A percentile compares a stretch with the other conserved stretches of the same genome.
Evolutionary conservation across 345 rosid genomes (phyloP).

Genomic region (Fremontodendron californicum): DNA sequence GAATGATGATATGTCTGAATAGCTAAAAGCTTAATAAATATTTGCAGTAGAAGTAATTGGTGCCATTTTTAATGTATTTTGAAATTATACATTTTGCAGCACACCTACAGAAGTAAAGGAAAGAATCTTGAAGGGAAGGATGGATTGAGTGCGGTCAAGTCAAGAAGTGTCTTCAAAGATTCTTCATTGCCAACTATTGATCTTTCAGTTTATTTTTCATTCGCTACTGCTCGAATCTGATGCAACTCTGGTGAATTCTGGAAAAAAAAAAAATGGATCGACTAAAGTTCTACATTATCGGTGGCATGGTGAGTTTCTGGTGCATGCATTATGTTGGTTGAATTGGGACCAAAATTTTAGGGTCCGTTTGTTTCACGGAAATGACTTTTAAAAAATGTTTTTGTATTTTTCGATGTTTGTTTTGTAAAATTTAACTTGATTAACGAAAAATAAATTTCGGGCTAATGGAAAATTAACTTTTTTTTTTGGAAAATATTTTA

Average conservation of each 20-base stretch:
- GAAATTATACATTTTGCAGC: slow-evolving; percentile 39
- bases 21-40: neutral
- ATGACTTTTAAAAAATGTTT: no score
- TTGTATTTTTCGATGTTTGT: no score
- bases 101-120: slow-evolving; percentile 84
- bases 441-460: no score
- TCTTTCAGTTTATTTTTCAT: neutral
- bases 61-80: neutral
- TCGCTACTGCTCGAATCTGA: neutral
- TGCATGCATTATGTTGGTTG: neutral
- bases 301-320: neutral
- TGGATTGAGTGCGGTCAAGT: slow-evolving; percentile 50
- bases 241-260: neutral
- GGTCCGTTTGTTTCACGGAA: no score
- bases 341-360: no score
- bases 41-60: neutral
- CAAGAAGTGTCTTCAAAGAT: neutral
- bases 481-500: no score
- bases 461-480: no score
- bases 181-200: neutral
- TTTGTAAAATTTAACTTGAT: no score
- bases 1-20: neutral
- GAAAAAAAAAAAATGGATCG: neutral
- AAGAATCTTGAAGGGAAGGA: slow-evolving; percentile 91
- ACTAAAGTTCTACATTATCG: neutral